phyloP scores from a whole-genome alignment of 495 filamentous ascomycete species.

The Jackrogersella multiformis region DNA sequence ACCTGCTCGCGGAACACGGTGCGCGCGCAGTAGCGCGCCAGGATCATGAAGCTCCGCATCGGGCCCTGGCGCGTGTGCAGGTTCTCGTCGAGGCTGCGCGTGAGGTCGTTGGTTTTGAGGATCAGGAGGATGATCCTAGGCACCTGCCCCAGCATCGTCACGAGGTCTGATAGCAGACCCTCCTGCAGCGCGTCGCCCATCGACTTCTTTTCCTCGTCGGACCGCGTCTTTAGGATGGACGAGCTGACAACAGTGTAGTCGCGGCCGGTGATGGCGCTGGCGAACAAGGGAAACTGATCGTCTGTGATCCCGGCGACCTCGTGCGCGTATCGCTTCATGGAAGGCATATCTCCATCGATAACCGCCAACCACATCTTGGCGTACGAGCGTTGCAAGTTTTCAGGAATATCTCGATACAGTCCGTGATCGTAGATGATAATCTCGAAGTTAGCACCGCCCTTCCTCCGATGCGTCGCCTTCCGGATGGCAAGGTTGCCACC shows the following conservation, averaged over 20 bases:
- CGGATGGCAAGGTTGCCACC: constrained; percentile 97
- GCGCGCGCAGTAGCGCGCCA: constrained; percentile 89
- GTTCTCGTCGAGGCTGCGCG: constrained; percentile 91
- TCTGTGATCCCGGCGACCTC: constrained; percentile 91
- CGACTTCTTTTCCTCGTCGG: constrained; percentile 77
- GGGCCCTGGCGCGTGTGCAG: constrained; percentile 90
- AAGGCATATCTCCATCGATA: constrained; percentile 81
- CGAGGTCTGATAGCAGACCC: constrained; percentile 85
- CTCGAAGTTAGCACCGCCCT: constrained; percentile 81
- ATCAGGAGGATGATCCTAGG: constrained; percentile 93
- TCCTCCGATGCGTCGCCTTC: constrained; percentile 65
- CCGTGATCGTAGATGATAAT: constrained; percentile 99
- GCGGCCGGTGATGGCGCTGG: constrained; percentile 93
- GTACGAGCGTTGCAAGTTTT: constrained; percentile 80
- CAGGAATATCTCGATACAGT: constrained; percentile 91
- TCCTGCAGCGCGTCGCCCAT: constrained; percentile 85
- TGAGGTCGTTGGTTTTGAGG: constrained; percentile 98
- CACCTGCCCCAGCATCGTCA: constrained; percentile 87
- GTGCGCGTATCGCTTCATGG: constrained; percentile 87
- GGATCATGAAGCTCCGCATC: constrained; percentile 88
- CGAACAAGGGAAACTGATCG: constrained; percentile 94
- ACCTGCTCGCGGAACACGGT: constrained; percentile 89
- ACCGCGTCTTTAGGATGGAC: constrained; percentile 68
- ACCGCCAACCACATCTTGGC: constrained; percentile 98
- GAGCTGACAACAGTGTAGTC: constrained; percentile 80